A percentile compares a stretch with the other conserved stretches of the same genome.
These are phyloP conservation scores for Chlorella sp. DNA, from an alignment of 139 green algal species.

Conservation along the genomic window DNA sequence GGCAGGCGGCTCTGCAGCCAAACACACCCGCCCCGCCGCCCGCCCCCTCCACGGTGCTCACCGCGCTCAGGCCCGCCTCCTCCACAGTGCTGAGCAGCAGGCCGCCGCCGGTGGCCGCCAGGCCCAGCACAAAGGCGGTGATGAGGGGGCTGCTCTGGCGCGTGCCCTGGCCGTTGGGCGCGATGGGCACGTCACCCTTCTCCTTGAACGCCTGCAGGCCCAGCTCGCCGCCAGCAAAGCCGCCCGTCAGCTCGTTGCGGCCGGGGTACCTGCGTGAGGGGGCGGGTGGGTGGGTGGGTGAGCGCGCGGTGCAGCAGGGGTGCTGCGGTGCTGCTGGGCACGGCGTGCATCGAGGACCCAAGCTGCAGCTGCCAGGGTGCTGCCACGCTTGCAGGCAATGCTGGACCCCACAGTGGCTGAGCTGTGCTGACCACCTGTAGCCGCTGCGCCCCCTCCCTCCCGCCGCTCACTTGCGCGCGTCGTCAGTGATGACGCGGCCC, in stretches of 20 bases:
- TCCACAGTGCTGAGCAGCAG: constrained; percentile 61
- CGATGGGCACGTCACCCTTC: constrained; percentile 70
- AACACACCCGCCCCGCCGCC: too few species aligned
- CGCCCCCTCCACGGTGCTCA: not conserved
- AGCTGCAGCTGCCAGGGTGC: too few species aligned
- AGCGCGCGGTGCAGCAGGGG: not conserved
- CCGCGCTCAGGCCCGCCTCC: constrained; percentile 53
- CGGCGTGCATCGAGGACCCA: too few species aligned
- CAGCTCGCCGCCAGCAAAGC: constrained; percentile 87
- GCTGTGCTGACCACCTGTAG: too few species aligned
- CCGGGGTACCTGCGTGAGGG: constrained; percentile 32
- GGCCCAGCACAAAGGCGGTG: constrained; percentile 59
- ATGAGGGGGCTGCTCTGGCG: constrained; percentile 60
- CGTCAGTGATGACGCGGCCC: constrained; percentile 54
- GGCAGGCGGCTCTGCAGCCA: too few species aligned
- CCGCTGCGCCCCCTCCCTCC: not conserved
- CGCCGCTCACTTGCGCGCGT: constrained; percentile 36
- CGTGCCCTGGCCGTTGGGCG: not conserved
- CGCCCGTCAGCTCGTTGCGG: constrained; percentile 74
- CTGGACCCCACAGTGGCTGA: too few species aligned
- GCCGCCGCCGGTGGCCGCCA: constrained; percentile 56
- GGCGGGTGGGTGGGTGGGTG: not conserved
- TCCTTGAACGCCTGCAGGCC: constrained; percentile 77
- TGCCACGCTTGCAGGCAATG: too few species aligned
- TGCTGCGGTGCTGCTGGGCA: too few species aligned